Evolutionary conservation across 2,329 filamentous ascomycete genomes (phyloP).

Genomic region (Paraphoma chrysanthemicola): DNA sequence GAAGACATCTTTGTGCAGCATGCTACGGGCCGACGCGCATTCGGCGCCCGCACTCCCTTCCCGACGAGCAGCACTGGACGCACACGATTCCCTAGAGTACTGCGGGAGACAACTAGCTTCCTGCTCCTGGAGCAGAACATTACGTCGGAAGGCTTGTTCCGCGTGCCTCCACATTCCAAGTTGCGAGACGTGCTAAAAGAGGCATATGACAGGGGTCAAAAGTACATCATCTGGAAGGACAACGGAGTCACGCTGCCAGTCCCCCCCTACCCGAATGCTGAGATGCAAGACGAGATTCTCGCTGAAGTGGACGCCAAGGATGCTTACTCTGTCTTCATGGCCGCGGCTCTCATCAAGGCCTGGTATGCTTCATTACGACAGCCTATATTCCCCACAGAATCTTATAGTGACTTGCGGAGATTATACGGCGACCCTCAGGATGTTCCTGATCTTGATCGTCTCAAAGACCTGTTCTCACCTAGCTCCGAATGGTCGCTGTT

Average conservation of each 20-base stretch:
- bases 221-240: constrained; percentile 62
- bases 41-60: constrained; percentile 56
- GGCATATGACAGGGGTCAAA: constrained; percentile 62
- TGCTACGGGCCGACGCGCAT: constrained; percentile 55
- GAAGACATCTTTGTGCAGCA: constrained; percentile 57
- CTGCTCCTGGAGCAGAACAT: constrained; percentile 57
- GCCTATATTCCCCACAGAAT: constrained; percentile 58
- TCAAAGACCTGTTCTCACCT: constrained; percentile 56
- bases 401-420: constrained; percentile 56
- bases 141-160: constrained; percentile 60
- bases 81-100: constrained; percentile 58
- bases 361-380: constrained; percentile 63
- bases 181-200: constrained; percentile 60
- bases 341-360: constrained; percentile 61
- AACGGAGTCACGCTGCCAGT: constrained; percentile 42
- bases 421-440: constrained; percentile 51
- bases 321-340: constrained; percentile 61
- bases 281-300: constrained; percentile 51
- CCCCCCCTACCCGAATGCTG: constrained; percentile 39
- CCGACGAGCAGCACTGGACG: constrained; percentile 54
- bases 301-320: constrained; percentile 57
- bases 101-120: constrained; percentile 62
- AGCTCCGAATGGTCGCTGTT: constrained; percentile 56
- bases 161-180: constrained; percentile 59
- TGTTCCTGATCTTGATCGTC: constrained; percentile 48